Conservation (phyloP, 148 eudicot species). For the Pouteria glomerata region DNA sequence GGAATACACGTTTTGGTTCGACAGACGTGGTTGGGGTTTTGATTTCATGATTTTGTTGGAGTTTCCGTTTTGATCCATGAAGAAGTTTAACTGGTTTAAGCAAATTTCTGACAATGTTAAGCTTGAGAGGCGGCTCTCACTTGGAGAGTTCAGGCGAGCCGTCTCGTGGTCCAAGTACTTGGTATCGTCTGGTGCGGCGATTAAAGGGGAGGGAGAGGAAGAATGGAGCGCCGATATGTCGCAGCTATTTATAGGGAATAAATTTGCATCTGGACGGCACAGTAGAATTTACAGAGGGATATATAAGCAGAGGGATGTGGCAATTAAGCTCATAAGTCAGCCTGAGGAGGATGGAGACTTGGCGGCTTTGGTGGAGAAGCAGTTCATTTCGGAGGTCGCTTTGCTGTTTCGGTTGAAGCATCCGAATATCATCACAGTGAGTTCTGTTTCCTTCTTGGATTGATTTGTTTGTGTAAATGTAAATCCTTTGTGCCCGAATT, state of each 20-base stretch:
- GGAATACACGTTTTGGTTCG: not conserved
- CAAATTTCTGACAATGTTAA: constrained; percentile 44
- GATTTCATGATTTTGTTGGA: constrained; percentile 2
- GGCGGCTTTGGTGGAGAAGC: constrained; percentile 65
- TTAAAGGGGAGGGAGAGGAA: constrained; percentile 68
- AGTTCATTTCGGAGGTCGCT: constrained; percentile 79
- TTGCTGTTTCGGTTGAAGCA: constrained; percentile 63
- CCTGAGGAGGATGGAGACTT: constrained; percentile 86
- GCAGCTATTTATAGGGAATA: constrained; percentile 65
- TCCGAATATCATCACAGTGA: constrained; percentile 87
- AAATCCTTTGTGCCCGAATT: not conserved
- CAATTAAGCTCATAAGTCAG: constrained; percentile 91
- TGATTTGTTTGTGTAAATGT: not conserved
- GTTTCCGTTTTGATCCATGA: constrained; percentile 31
- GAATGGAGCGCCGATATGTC: constrained; percentile 99
- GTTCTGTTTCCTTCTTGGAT: not conserved
- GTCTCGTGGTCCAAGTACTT: constrained; percentile 92
- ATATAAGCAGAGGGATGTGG: constrained; percentile 75
- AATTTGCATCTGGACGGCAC: constrained; percentile 86
- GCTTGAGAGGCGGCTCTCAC: constrained; percentile 59
- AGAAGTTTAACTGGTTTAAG: constrained; percentile 63
- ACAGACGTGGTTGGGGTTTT: not conserved
- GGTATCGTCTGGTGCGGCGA: constrained; percentile 76
- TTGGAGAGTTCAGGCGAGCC: constrained; percentile 79
- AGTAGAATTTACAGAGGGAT: constrained; percentile 91